A percentile compares a stretch with the other conserved stretches of the same genome.
Conservation (phyloP, 2,329 filamentous ascomycete genomes). For the Xylariaceae sp. region DNA sequence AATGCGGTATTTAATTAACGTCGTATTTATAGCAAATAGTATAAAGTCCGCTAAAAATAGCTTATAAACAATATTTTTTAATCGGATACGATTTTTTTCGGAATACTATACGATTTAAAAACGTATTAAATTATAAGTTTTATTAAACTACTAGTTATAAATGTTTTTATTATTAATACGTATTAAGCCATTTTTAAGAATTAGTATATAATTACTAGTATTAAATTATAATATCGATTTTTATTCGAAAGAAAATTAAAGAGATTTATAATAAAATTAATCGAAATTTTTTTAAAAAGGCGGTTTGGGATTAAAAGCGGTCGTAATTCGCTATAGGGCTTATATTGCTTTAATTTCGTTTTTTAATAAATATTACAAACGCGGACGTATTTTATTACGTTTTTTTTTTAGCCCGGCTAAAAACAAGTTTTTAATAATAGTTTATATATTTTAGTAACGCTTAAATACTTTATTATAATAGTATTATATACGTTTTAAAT, state of each 20-base stretch:
- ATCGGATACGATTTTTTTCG: background rate
- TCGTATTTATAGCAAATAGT: background rate
- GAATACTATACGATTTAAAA: background rate
- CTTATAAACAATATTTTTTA: background rate
- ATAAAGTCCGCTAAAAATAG: background rate
- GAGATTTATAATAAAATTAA: background rate
- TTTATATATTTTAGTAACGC: background rate
- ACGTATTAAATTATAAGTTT: background rate
- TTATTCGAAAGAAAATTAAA: background rate
- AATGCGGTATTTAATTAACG: background rate
- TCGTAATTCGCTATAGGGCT: background rate
- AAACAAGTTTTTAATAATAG: background rate
- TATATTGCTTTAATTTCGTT: background rate
- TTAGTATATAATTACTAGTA: background rate
- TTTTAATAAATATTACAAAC: background rate
- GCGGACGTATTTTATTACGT: background rate
- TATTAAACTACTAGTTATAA: background rate
- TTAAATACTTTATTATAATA: background rate
- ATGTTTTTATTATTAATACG: background rate
- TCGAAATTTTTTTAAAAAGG: background rate
- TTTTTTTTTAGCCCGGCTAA: background rate
- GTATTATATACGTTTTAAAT: background rate
- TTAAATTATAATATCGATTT: background rate
- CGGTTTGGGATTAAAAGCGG: background rate
- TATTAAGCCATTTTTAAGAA: background rate